phyloP scores from a whole-genome alignment of 176 grass and related monocot species.

The Oryza officinalis region DNA sequence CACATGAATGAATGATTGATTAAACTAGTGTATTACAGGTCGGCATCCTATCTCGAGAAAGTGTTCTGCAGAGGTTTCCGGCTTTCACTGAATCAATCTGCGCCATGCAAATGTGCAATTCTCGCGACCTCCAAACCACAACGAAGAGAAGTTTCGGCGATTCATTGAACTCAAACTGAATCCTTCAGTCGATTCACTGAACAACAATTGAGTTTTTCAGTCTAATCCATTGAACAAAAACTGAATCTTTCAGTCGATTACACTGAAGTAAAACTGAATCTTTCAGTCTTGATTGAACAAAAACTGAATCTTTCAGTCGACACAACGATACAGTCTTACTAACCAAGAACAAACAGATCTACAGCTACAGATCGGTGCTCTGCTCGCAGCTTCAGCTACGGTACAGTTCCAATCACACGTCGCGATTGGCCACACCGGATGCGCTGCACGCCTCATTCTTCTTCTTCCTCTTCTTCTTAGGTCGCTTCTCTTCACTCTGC shows the following conservation, averaged over 20 bases:
- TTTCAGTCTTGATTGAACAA: neutral
- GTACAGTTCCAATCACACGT: neutral
- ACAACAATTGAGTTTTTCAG: too few relatives aligned
- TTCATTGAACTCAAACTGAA: neutral
- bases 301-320: neutral
- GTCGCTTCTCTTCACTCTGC: neutral
- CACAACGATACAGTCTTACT: neutral
- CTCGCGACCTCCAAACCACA: neutral
- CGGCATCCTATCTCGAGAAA: neutral
- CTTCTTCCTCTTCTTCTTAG: conserved; percentile 21
- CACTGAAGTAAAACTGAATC: too few relatives aligned
- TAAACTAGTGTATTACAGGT: neutral
- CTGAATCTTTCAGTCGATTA: neutral
- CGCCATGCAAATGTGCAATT: neutral
- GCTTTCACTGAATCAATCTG: neutral
- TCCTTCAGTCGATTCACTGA: too few relatives aligned
- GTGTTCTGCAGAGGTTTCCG: neutral
- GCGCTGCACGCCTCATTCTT: neutral
- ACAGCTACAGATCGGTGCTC: too few relatives aligned
- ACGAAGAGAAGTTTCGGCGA: neutral
- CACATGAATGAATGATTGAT: neutral
- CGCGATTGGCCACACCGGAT: neutral
- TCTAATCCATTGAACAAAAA: neutral
- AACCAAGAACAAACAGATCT: neutral
- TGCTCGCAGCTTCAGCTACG: too few relatives aligned